Evolutionary conservation across 768 basidiomycete genomes (phyloP), one percentile per base, ranked within the genome.

Genomic region (Kwoniella dejecticola): DNA sequence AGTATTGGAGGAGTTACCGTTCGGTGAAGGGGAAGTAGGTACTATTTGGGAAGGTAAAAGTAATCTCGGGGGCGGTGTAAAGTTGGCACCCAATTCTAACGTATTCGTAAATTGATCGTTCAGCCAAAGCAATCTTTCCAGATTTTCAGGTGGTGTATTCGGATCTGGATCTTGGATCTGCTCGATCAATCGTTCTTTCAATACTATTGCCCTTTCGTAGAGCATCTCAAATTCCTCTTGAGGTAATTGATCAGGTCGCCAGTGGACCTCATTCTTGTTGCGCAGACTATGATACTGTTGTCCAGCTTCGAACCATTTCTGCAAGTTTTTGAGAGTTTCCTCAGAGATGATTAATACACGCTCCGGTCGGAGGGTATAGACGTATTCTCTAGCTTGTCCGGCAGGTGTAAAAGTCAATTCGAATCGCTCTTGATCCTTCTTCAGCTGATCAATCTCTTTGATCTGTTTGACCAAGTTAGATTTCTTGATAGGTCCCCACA

Each of bases 91-190:
- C 50, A 84, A 83, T 47, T 84, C 83, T 17, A 94, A 72, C 11
- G 87, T 77, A 0, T 80, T 76, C 7, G 84, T 84, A 23, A 97
- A 80, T 40, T 82, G 81, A 74, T 96, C 94, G 66, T 90, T 89
- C 24, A 93, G 78, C 1, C 70, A 79, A 8, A 94, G 81, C 12
- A 94, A 81, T 52, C 86, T 86, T 63, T 87, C 86, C 72, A 92
- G 74, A 10, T 67, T 49, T 17, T 78, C 79, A 31, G 48, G 13
- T 31, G 21, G 21, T 11, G 21, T 31, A 10, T 60, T 63, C 17
- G 78, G 71, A 24, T 70, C 72, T 62, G 78, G 71, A 24, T 70
- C 72, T 62, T 77, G 77, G 3, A 80, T 68, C 52, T 87, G 78
- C 29, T 83, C 81, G 29, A 81, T 83, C 1, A 88, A 82, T 44